A percentile compares a stretch with the other conserved stretches of the same genome.
These are phyloP conservation scores for Eucommia ulmoides DNA, from an alignment of 257 asterid species.

Conservation along the genomic window DNA sequence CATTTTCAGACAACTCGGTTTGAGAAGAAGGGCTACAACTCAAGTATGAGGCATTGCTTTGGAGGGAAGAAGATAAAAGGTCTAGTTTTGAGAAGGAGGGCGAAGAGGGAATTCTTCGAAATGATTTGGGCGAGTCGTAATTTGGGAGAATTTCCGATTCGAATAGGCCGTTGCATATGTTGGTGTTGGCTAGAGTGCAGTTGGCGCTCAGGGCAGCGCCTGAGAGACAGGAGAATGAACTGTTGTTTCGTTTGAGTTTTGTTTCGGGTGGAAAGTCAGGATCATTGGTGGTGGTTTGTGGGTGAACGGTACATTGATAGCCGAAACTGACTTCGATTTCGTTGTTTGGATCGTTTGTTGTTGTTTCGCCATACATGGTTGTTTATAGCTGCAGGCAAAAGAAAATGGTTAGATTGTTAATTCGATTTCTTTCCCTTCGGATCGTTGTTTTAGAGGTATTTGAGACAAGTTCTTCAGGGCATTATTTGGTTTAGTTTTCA, in stretches of 20 bases:
- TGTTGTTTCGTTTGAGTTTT: constrained; percentile 38
- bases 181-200: constrained; percentile 83
- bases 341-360: constrained; percentile 27
- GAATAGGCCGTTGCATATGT: constrained; percentile 83
- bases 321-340: constrained; percentile 84
- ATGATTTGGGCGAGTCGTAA: constrained; percentile 78
- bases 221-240: constrained; percentile 81
- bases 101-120: constrained; percentile 75
- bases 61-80: constrained; percentile 63
- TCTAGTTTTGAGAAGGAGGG: constrained; percentile 53
- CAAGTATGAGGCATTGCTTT: constrained; percentile 61
- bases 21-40: constrained; percentile 80
- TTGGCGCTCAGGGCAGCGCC: constrained; percentile 97
- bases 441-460: too few species aligned
- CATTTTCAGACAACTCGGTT: constrained; percentile 37
- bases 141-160: constrained; percentile 80
- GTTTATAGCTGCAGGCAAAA: constrained; percentile 25
- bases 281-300: constrained; percentile 29
- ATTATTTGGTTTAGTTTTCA: too few species aligned
- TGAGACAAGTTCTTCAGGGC: too few species aligned
- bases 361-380: constrained; percentile 39
- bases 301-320: constrained; percentile 41
- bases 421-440: too few species aligned
- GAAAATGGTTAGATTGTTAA: too few species aligned
- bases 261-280: constrained; percentile 45